These are phyloP conservation scores for Talaromyces pinophilus DNA, from an alignment of 2,329 filamentous ascomycete species.

Conservation along the genomic window DNA sequence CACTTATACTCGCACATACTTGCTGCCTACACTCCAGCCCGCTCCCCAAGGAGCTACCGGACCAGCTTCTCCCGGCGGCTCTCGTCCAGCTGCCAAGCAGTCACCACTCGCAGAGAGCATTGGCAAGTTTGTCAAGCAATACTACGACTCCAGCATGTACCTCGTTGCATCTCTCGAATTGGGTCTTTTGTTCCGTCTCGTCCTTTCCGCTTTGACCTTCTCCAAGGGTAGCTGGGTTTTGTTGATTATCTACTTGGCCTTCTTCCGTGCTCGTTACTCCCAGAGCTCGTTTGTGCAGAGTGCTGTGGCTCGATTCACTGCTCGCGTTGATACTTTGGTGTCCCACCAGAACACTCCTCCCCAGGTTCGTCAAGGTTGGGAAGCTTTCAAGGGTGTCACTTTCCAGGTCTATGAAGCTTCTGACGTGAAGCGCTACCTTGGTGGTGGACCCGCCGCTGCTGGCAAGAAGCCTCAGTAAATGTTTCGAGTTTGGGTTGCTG, in stretches of 20 bases:
- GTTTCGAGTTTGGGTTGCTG: neutral
- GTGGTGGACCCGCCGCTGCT: constrained; percentile 44
- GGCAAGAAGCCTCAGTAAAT: constrained; percentile 52
- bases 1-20: constrained; percentile 90
- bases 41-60: constrained; percentile 51
- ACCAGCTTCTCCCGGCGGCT: constrained; percentile 58
- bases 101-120: constrained; percentile 76
- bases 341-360: constrained; percentile 87
- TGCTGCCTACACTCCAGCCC: constrained; percentile 83
- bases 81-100: constrained; percentile 49
- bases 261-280: constrained; percentile 84
- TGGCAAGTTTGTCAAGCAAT: constrained; percentile 92
- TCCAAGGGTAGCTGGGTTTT: constrained; percentile 89
- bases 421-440: constrained; percentile 72
- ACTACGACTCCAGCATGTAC: constrained; percentile 96
- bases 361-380: constrained; percentile 76
- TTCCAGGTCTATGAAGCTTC: constrained; percentile 77
- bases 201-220: constrained; percentile 82
- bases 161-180: constrained; percentile 89
- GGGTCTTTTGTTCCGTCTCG: constrained; percentile 77
- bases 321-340: constrained; percentile 76
- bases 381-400: constrained; percentile 69
- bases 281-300: constrained; percentile 94
- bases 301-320: constrained; percentile 70
- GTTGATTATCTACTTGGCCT: constrained; percentile 80